Evolutionary conservation across 1,284 basidiomycete genomes (phyloP).

Genomic region (Fomitopsis palustris): DNA sequence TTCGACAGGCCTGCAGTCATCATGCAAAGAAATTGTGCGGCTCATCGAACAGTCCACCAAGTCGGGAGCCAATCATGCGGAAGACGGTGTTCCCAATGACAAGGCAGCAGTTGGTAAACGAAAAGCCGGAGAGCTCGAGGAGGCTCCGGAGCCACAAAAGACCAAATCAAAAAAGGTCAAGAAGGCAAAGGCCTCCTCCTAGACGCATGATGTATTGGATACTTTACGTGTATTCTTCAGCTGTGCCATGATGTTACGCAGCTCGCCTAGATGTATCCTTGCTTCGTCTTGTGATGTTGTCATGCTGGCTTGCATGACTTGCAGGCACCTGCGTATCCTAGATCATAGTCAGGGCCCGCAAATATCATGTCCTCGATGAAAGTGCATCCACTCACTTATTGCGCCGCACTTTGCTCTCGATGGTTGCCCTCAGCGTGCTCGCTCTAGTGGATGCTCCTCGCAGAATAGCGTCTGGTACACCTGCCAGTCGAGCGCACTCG

Average conservation of each 20-base stretch:
- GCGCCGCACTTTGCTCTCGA: conserved; percentile 45
- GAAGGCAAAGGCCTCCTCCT: conserved; percentile 26
- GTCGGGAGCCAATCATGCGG: conserved; percentile 5
- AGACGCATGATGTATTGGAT: conserved; percentile 2
- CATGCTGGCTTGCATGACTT: conserved; percentile 15
- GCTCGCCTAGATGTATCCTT: conserved; percentile 8
- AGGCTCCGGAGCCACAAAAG: conserved; percentile 34
- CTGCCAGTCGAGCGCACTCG: conserved; percentile 86
- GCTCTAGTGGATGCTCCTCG: conserved; percentile 55
- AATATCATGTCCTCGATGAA: neutral
- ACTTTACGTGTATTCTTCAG: conserved; percentile 9
- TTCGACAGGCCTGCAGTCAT: conserved; percentile 39
- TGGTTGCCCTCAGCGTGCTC: conserved; percentile 48
- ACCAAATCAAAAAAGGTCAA: conserved; percentile 54
- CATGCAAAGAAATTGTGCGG: conserved; percentile 47
- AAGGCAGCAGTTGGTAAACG: conserved; percentile 18
- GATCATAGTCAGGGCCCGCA: neutral
- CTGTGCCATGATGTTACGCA: conserved; percentile 11
- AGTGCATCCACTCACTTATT: conserved; percentile 40
- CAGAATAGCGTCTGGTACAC: conserved; percentile 68
- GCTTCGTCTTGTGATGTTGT: conserved; percentile 1
- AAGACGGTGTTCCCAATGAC: conserved; percentile 9
- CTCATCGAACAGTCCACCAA: conserved; percentile 10
- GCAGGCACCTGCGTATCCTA: conserved; percentile 20
- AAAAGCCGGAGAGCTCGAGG: conserved; percentile 21